These are phyloP conservation scores for Pleoardoris graminearum DNA, from an alignment of 2,329 filamentous ascomycete genomes.

Conservation along the genomic window DNA sequence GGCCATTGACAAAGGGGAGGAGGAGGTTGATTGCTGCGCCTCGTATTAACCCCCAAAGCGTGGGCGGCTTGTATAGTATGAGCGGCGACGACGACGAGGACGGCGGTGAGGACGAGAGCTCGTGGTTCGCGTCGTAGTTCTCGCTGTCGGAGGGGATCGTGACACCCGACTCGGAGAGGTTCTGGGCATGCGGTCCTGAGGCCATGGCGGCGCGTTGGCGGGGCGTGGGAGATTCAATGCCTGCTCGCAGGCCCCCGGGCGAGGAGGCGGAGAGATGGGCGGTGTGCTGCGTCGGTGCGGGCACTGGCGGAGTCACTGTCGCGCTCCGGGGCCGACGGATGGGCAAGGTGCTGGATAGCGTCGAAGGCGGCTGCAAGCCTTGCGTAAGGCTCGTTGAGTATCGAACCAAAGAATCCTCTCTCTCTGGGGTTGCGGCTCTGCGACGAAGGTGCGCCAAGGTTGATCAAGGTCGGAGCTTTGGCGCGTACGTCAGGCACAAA, in stretches of 20 bases:
- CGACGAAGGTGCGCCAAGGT: conserved; percentile 6
- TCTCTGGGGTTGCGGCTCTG: conserved; percentile 24
- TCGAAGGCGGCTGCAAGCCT: background rate
- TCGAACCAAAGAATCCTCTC: conserved; percentile 9
- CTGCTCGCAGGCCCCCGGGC: no score
- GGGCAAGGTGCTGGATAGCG: no score
- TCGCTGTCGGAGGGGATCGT: conserved; percentile 84
- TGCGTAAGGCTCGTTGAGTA: conserved; percentile 1
- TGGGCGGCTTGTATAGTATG: conserved; percentile 87
- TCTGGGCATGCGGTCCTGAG: conserved; percentile 40
- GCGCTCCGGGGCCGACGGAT: no score
- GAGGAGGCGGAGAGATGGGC: background rate
- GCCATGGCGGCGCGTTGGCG: background rate
- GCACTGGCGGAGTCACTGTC: no score
- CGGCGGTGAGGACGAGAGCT: conserved; percentile 65
- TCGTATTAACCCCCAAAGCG: conserved; percentile 80
- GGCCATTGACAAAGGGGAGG: conserved; percentile 91
- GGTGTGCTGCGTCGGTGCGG: background rate
- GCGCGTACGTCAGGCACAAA: background rate
- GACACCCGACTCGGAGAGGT: conserved; percentile 71
- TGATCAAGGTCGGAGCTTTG: conserved; percentile 15
- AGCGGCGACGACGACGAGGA: conserved; percentile 67
- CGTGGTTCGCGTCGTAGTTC: conserved; percentile 68
- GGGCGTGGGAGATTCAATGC: conserved; percentile 1
- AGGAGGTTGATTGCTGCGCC: conserved; percentile 95